Base-by-base conservation (phyloP, 2,329 filamentous ascomycete genomes). In the Aspergillus flavus region DNA sequence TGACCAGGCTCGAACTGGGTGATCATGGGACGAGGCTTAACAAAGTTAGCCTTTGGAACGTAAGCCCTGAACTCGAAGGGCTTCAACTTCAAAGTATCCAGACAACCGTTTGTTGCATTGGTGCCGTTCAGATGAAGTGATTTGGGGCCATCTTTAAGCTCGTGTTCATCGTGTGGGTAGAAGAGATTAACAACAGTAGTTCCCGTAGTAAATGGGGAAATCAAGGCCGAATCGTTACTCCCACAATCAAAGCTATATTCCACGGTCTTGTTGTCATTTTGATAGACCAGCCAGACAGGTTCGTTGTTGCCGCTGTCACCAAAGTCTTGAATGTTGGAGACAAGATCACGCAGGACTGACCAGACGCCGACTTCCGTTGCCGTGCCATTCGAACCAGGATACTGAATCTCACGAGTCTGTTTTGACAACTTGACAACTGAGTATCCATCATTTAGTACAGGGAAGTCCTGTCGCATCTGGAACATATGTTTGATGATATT, bases 401-500 rank as follows among this genome's bases (percentile, higher is more conserved):
- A 77, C 12, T 79, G 77, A 54, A 85, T 77, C 34, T 84, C 73
- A 43, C 78, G 76, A 1, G 85, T 88, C 70, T 86, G 80, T 50
- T 86, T 87, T 1, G 86, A 87, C 2, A 89, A 78, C 60, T 85
- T 79, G 62, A 83, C 76, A 43, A 89, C 69, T 55, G 79, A 80
- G 68, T 81, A 87, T 0, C 87, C 87, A 68, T 89, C 86, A 54
- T 87, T 87, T 21, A 90, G 76, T 0, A 84, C 83, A 0, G 86
- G 84, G 58, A 82, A 89, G 36, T 84, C 75, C 21, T 82, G 71
- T 62, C 87, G 82, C 73, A 89, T 80, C 66, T 88, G 82, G 66
- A 85, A 88, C 83, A 89, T 87, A 52, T 83, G 79, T 72, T 87
- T 88, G 65, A 89, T 79, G 52, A 87, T 83, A 66, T 87, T 88